Base-by-base conservation (phyloP, 2,329 filamentous ascomycete species). In the Metarhizium robertsii region DNA sequence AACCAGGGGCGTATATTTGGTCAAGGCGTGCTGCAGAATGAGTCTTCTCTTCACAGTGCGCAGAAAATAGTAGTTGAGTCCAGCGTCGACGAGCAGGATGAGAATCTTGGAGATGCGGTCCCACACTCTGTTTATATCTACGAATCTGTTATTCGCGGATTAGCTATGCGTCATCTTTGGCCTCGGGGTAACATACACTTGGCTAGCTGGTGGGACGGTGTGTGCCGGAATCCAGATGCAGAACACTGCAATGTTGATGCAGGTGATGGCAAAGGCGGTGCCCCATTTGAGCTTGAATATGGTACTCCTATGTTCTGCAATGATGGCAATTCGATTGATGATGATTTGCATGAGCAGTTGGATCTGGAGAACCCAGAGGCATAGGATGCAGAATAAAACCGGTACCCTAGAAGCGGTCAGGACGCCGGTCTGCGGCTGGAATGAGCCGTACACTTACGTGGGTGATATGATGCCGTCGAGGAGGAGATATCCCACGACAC, bases 1-100 rank as follows among this genome's bases (percentile, higher is more conserved):
- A 3, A 79, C 71, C 0, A 80, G 69, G 4, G 72, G 72, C 57
- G 73, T 70, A 62, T 81, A 80, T 58, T 80, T 80, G 7, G 71
- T 71, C 3, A 80, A 65, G 1, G 75, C 75, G 51, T 25, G 25
- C 25, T 79, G 74, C 43, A 71, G 68, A 16, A 80, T 66, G 0
- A 81, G 71, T 2, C 75, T 71, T 4, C 67, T 65, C 59, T 77
- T 74, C 36, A 80, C 77, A 0, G 66, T 71, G 5, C 64, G 61
- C 2, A 81, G 67, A 60, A 82, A 82, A 59, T 78, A 79, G 63
- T 69, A 74, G 56, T 81, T 82, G n/a, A 82, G 70, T 0, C 61
- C 65, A 1, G 70, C 75, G 55, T 82, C 79, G 6, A 80, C 69
- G 1, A 79, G 51, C 2, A 79, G 63, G 58, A 80, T 79, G 3